Conservation (phyloP, 2,329 filamentous ascomycete species). For the Aspergillus floridensis region DNA sequence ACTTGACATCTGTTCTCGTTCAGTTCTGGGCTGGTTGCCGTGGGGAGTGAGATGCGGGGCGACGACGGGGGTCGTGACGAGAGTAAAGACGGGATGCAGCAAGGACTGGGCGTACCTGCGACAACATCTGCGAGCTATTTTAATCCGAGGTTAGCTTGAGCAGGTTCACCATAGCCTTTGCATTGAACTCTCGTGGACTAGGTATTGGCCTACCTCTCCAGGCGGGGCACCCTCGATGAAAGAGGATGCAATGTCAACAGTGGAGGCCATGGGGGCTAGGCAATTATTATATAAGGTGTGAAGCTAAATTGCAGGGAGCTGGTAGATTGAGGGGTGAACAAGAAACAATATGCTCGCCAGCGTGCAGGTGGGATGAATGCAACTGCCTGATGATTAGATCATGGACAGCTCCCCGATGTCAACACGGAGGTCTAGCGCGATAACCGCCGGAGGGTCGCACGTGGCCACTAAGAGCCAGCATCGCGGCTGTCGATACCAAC, state of each 20-base stretch:
- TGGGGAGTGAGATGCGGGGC: conserved; percentile 4
- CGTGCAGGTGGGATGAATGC: neutral
- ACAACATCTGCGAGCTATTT: conserved; percentile 79
- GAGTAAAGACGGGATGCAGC: conserved; percentile 14
- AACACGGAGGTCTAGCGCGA: conserved; percentile 23
- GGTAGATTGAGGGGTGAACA: neutral
- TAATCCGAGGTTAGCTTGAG: conserved; percentile 16
- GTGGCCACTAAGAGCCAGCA: conserved; percentile 9
- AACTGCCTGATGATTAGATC: neutral
- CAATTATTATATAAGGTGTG: neutral
- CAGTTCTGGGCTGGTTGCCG: conserved; percentile 14
- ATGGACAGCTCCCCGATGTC: conserved; percentile 15
- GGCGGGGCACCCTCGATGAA: conserved; percentile 94
- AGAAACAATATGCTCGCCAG: neutral
- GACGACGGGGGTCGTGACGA: neutral
- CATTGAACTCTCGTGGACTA: conserved; percentile 3
- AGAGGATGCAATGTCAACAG: conserved; percentile 65
- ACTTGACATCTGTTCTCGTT: conserved; percentile 72
- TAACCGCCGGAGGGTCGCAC: conserved; percentile 19
- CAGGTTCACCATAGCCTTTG: neutral
- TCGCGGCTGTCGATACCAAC: neutral
- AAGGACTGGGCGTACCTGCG: conserved; percentile 58
- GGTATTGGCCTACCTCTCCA: conserved; percentile 69
- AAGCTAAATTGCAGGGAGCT: neutral
- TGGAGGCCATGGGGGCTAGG: conserved; percentile 40